Percentiles rank a stretch among this genome's conserved stretches.
These are phyloP conservation scores for Peribolospora kevripleyi DNA, from an alignment of 768 basidiomycete genomes.

Conservation along the genomic window DNA sequence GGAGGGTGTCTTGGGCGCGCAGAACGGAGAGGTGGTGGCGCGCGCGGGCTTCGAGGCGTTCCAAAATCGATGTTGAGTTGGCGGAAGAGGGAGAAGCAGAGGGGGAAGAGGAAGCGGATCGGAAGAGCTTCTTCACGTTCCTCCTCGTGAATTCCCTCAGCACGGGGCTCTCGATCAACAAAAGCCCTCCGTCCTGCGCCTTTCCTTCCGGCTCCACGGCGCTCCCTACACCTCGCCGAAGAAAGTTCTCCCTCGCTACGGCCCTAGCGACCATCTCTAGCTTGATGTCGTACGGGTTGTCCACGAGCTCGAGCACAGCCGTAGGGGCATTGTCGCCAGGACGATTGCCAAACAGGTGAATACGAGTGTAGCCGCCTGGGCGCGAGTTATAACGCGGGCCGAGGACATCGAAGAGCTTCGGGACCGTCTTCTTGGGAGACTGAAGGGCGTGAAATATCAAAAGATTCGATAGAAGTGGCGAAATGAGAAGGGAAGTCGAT, in stretches of 20 bases:
- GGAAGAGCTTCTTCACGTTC: no score
- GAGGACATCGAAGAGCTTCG: slow-evolving; percentile 63
- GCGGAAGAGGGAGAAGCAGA: no score
- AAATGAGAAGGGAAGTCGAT: not conserved
- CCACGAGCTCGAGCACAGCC: slow-evolving; percentile 82
- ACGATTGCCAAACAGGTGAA: slow-evolving; percentile 73
- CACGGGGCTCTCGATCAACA: no score
- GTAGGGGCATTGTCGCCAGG: slow-evolving; percentile 78
- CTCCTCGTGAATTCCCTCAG: no score
- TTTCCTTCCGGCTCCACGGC: no score
- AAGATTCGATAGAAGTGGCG: not conserved
- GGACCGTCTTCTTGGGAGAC: slow-evolving; percentile 35
- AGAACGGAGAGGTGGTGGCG: no score
- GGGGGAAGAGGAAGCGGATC: no score
- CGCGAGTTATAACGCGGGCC: slow-evolving; percentile 54
- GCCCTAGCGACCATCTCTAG: slow-evolving; percentile 72
- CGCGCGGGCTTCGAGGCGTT: no score
- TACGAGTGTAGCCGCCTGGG: slow-evolving; percentile 83
- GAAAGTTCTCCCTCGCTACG: slow-evolving; percentile 44
- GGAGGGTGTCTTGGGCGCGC: no score
- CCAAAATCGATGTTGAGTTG: no score
- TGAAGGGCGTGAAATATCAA: slow-evolving; percentile 1
- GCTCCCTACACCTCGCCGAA: no score
- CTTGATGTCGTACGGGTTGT: slow-evolving; percentile 67
- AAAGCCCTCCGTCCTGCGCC: no score